Conservation (phyloP, 768 basidiomycete genomes). For the Mycena metata region DNA sequence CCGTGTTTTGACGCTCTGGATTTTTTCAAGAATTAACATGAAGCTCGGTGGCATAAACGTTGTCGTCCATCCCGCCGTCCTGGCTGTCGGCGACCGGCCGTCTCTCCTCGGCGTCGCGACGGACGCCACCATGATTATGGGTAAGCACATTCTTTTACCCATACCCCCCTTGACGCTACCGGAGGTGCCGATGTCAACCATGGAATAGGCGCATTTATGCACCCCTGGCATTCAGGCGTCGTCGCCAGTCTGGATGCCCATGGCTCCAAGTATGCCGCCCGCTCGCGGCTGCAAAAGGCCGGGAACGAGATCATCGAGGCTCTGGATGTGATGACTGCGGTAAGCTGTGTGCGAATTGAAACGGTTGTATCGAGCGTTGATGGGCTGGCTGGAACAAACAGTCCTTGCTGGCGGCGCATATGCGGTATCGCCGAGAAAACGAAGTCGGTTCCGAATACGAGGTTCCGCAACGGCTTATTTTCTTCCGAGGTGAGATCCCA, state of each 20-base stretch:
- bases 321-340: conserved; percentile 71
- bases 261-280: conserved; percentile 78
- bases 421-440: conserved; percentile 61
- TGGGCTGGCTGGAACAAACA: conserved; percentile 49
- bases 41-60: conserved; percentile 88
- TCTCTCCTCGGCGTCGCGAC: conserved; percentile 7
- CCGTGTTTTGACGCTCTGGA: conserved; percentile 9
- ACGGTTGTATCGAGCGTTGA: background rate
- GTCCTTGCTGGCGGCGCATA: conserved; percentile 71
- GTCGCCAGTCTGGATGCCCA: conserved; percentile 84
- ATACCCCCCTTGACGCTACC: conserved; percentile 77
- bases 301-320: conserved; percentile 85
- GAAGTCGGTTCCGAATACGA: conserved; percentile 55
- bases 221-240: conserved; percentile 82
- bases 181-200: conserved; percentile 66
- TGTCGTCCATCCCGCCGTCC: conserved; percentile 68
- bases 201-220: background rate
- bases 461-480: conserved; percentile 77
- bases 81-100: background rate
- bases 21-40: conserved; percentile 76
- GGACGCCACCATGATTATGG: conserved; percentile 16
- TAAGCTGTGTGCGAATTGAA: conserved; percentile 51
- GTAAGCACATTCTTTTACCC: conserved; percentile 70
- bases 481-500: conserved; percentile 71
- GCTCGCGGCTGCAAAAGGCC: conserved; percentile 68